Evolutionary conservation across 176 grass and related monocot species (phyloP), one percentile per base, ranked within the genome.

Genomic region (Chrysopogon serrulatus): DNA sequence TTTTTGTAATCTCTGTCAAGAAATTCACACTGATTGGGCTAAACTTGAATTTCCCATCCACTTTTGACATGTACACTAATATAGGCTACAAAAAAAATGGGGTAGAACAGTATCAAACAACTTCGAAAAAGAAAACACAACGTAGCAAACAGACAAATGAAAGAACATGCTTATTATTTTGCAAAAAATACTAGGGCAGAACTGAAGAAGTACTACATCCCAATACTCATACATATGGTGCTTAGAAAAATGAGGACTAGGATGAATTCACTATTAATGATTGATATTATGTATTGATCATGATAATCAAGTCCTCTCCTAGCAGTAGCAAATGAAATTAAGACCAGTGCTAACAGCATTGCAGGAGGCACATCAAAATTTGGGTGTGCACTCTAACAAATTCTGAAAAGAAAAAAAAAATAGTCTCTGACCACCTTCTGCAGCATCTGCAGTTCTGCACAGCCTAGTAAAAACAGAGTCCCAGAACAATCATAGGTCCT

Each of bases 11-110:
- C 89, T 98, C 95, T 31, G 95, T 98, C 82, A 95, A 91, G 90
- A 98, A 95, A 84, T 98, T 98, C 71, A 98, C 95, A 30, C 95
- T 95, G 70, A 98, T 80, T 44, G 95, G 95, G 87, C 95, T 98
- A 90, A 95, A 98, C 79, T 98, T 94, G 80, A 98, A 98, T 63
- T 89, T 95, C 24, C 95, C 95, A 78, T 98, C 90, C 82, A 91
- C 90, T 84, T 98, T 98, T 59, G 84, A 98, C 82, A 95, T 92
- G 85, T 98, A 95, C 15, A 98, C 92, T 64, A 98, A 83, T 82
- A 98, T 98, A 47, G 95, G 92, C 95, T 98, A 73, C 43, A 93
- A 40, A 76, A 76, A 88, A 84, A 80, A 62, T 59, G 72, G 77
- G 44, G 54, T 43, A 64, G 71, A 67, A 80, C 70, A 53, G 9